A percentile compares a stretch with the other conserved stretches of the same genome.
Conservation (phyloP, 441 rosid genomes). For the Pelargonium cotyledonis region DNA sequence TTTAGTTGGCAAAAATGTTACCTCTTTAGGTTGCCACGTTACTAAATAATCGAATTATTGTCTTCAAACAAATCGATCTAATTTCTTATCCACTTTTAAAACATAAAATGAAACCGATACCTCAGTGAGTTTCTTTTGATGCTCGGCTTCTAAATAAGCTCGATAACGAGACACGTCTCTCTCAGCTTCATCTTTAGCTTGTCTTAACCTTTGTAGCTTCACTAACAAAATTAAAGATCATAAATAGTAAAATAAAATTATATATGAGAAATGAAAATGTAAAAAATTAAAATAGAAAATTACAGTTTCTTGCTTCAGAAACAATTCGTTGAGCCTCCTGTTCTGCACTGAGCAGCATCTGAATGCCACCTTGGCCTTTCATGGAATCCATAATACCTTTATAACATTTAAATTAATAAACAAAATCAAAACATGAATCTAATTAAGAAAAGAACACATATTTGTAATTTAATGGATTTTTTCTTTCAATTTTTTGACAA, state of each 20-base stretch:
- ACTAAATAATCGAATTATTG: too few species aligned
- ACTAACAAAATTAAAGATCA: conserved; percentile 22
- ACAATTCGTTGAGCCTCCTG: conserved; percentile 61
- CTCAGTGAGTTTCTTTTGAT: conserved; percentile 42
- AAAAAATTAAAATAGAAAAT: neutral
- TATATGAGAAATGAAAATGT: neutral
- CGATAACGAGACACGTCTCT: conserved; percentile 41
- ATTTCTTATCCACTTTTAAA: too few species aligned
- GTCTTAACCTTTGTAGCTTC: conserved; percentile 50
- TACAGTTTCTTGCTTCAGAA: conserved; percentile 52
- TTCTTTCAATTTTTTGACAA: too few species aligned
- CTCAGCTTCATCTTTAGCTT: conserved; percentile 70
- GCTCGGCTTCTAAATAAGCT: conserved; percentile 35
- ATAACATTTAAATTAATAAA: conserved; percentile 19
- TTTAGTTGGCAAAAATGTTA: too few species aligned
- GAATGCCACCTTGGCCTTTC: conserved; percentile 68
- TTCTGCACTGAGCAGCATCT: conserved; percentile 55
- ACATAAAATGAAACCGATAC: conserved; percentile 16
- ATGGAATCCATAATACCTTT: conserved; percentile 33
- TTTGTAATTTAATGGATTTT: neutral
- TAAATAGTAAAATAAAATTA: neutral
- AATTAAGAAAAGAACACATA: neutral
- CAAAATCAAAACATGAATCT: neutral
- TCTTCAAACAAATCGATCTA: neutral
- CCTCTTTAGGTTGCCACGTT: too few species aligned